Conservation (phyloP, 129 eudicot species). For the Centaurea solstitialis region DNA sequence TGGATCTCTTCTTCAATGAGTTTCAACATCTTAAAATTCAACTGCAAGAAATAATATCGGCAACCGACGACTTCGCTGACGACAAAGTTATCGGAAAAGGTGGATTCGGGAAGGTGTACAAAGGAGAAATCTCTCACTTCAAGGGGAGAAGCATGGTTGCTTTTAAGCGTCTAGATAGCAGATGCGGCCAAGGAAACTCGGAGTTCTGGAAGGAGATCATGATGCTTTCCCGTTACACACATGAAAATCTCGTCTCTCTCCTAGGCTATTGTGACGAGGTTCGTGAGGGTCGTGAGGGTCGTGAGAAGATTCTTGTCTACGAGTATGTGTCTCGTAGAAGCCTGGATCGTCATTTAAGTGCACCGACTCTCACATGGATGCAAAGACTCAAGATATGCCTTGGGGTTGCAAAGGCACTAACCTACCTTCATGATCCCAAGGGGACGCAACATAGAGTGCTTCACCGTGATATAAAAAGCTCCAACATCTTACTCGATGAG, state of each 20-base stretch:
- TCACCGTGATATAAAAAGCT: background rate
- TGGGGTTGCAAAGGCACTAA: background rate
- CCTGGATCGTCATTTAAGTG: background rate
- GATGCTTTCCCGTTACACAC: background rate
- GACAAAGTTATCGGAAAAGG: no score
- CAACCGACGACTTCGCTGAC: no score
- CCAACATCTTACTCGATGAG: background rate
- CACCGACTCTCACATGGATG: background rate
- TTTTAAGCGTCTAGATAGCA: no score
- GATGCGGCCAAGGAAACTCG: no score
- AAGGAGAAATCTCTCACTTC: no score
- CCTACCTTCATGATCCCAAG: background rate
- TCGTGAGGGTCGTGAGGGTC: background rate
- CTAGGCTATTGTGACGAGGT: background rate
- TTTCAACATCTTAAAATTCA: no score
- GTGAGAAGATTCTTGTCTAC: no score
- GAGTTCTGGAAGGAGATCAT: no score
- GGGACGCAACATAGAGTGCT: background rate
- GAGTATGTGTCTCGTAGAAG: background rate
- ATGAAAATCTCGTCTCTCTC: background rate
- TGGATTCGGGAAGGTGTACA: no score
- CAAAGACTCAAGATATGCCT: background rate
- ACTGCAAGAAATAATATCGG: no score
- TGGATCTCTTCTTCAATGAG: no score
- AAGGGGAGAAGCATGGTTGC: no score